A percentile compares a stretch with the other conserved stretches of the same genome.
Conservation (phyloP, 202 grass and related monocot species). For the Dendrocalamus latiflorus region DNA sequence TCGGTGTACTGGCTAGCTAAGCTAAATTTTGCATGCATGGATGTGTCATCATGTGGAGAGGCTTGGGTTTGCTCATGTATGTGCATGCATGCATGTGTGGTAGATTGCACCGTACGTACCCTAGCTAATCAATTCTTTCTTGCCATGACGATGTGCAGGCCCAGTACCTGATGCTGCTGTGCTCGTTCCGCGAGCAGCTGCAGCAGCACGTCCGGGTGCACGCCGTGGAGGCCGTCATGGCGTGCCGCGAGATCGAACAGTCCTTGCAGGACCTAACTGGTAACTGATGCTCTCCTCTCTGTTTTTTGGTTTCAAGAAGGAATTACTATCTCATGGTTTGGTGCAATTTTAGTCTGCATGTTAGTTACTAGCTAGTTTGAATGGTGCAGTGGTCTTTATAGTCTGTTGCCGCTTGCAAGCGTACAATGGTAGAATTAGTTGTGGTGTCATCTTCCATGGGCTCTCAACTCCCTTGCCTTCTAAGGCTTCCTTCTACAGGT, state of each 20-base stretch:
- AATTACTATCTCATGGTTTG: too few species aligned
- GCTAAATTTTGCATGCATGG: background rate
- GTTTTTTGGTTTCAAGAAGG: too few species aligned
- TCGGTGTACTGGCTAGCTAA: background rate
- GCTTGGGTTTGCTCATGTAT: background rate
- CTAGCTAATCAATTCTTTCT: background rate
- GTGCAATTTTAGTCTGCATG: background rate
- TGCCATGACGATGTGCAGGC: conserved; percentile 32
- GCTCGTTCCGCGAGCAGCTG: conserved; percentile 97
- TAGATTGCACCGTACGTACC: background rate
- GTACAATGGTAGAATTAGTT: conserved; percentile 15
- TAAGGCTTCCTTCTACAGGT: conserved; percentile 1
- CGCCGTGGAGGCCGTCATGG: conserved; percentile 99
- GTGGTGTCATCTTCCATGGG: conserved; percentile 21
- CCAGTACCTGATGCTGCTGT: conserved; percentile 86
- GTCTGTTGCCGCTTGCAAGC: background rate
- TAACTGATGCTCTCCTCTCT: too few species aligned
- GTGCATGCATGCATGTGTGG: background rate
- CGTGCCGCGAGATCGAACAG: conserved; percentile 98
- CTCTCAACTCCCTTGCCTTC: conserved; percentile 5
- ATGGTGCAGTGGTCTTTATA: background rate
- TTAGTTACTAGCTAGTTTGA: background rate
- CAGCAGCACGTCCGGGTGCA: conserved; percentile 99
- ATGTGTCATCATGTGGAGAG: background rate
- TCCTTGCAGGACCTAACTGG: conserved; percentile 96